These are phyloP conservation scores for Marsdenia floribunda DNA, from an alignment of 257 asterid species.

Conservation along the genomic window DNA sequence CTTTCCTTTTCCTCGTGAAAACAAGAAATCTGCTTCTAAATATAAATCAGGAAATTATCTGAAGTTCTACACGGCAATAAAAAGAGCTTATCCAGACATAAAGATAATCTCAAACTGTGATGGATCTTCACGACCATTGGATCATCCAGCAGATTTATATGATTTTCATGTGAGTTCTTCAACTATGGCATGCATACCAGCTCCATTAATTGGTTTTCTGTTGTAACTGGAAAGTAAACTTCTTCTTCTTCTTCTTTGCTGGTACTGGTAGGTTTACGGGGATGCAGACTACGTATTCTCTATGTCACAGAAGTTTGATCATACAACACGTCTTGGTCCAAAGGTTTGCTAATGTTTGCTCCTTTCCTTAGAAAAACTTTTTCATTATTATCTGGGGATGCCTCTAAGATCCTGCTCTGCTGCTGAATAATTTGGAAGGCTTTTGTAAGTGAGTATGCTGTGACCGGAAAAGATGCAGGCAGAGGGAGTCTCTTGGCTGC, in stretches of 20 bases:
- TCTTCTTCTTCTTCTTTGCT: not conserved
- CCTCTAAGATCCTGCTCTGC: not conserved
- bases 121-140: constrained; percentile 62
- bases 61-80: constrained; percentile 71
- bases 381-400: constrained; percentile 9
- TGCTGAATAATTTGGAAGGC: constrained; percentile 41
- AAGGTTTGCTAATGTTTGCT: constrained; percentile 42
- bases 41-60: constrained; percentile 73
- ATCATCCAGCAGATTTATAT: constrained; percentile 82
- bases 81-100: constrained; percentile 66
- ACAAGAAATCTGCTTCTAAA: constrained; percentile 3
- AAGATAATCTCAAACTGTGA: constrained; percentile 82
- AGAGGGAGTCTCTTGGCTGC: constrained; percentile 82
- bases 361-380: constrained; percentile 1
- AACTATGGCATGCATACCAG: not conserved
- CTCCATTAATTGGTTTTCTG: not conserved
- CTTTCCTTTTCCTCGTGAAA: not conserved
- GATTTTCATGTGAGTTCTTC: constrained; percentile 67
- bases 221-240: constrained; percentile 2
- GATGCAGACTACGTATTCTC: constrained; percentile 53
- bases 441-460: constrained; percentile 96
- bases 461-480: constrained; percentile 76
- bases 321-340: constrained; percentile 62
- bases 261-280: constrained; percentile 55
- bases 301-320: constrained; percentile 43